Evolutionary conservation across 1,284 basidiomycete genomes (phyloP), one percentile per base, ranked within the genome.

Genomic region (Anthracocystis setariae): DNA sequence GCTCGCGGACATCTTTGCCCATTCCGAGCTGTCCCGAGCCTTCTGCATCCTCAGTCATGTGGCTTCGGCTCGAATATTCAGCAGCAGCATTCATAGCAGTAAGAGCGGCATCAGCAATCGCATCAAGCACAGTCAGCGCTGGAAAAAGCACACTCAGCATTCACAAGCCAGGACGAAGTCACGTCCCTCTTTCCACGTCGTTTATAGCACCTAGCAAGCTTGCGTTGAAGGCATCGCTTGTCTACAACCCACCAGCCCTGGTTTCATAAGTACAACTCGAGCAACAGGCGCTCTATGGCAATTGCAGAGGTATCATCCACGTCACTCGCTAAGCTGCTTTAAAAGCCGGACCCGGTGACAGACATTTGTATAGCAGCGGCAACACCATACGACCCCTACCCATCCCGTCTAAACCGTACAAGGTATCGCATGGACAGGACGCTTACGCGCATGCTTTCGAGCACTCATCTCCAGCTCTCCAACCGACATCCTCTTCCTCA

Each of bases 171-270:
- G n/a, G n/a, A n/a, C n/a, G n/a, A n/a, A 39, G 37, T 12, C 37
- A 39, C 32, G 32, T 33, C 32, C 8, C 32, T 15, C 15, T 33
- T 33, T 8, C 21, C 33, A 44, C 35, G 15, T 37, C 35, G 17
- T 9, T 15, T 7, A 37, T 17, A 13, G 5, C n/a, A 5, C 15
- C 35, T 37, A 15, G n/a, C 35, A 7, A 13, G 35, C 35, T 17
- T n/a, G 5, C 12, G 5, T 37, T 15, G n/a, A n/a, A 15, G 15
- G 35, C 35, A 17, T 17, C 35, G 35, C 35, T 37, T 17, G 15
- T 37, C 35, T n/a, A n/a, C 35, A 37, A 46, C 33, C 46, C 46
- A 48, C 46, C 46, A 25, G 38, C 35, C 3, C 7, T 12, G 37
- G 23, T 35, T 49, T 49, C 47, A 49, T 49, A 37, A 47, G 46